Evolutionary conservation across 2,329 filamentous ascomycete species (phyloP), one percentile per base, ranked within the genome.

Genomic region (Metarhizium robertsii): DNA sequence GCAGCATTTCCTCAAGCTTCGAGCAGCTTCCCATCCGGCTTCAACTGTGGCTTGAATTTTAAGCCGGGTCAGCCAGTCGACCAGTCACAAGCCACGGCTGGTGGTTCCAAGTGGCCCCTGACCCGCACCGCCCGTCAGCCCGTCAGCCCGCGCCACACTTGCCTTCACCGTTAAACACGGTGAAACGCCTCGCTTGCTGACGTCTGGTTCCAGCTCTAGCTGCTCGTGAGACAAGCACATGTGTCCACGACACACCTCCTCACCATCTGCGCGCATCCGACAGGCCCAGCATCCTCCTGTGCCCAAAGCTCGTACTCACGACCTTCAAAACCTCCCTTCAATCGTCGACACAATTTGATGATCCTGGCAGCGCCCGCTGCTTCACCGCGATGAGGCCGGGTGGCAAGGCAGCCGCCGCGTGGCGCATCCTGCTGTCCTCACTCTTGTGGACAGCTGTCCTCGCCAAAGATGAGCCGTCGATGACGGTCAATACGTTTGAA

Each of bases 401-500:
- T 70, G 72, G 70, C 67, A 74, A 71, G 71, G 72, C 73, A 62
- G 71, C 71, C 64, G 73, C 75, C 67, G 73, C 71, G 66, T 71
- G 71, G 69, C 75, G 70, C 66, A 69, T 75, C 68, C 69, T 84
- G 67, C 69, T 83, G 66, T 73, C 82, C 69, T 78, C 76, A 57
- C 61, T 73, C 42, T 59, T 69, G 52, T 72, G 68, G 67, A 70
- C 71, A 57, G 59, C 68, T 61, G 68, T 67, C 61, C 63, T 74
- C 60, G 74, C 83, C 55, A 86, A 86, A 68, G 80, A 85, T 65
- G 76, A 77, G 51, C 92, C 92, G 29, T 77, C 78, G 55, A 79
- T 96, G 64, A 76, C 79, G 59, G 73, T 77, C 57, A 87, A 76
- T 53, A 71, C 79, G 50, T 88, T 96, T 72, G 75, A 87, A 48